Evolutionary conservation across 139 green algal genomes (phyloP), one percentile per base, ranked within the genome.

Genomic region (Chlamydomonas urium): DNA sequence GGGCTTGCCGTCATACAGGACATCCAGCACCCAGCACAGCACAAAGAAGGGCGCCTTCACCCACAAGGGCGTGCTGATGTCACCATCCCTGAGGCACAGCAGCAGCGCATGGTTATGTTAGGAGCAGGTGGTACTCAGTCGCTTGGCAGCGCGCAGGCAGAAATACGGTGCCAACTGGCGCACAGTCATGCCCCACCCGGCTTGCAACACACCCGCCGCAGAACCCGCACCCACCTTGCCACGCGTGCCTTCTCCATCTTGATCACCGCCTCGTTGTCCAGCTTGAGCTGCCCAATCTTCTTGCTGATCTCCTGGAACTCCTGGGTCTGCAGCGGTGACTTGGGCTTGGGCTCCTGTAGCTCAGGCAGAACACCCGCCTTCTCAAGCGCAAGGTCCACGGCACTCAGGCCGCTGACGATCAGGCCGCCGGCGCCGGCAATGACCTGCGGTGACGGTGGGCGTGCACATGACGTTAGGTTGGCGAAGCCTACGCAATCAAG

Each of bases 21-120:
- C 69, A 71, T 97, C 92, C 78, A 97, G 77, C 56, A 89, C 48
- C 47, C 75, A 88, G 79, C 90, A 94, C 45, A 96, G 83, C 26
- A 73, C 69, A 61, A 75, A 63, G 83, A 95, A 96, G n/a, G 86
- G 79, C 2, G 66, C 38, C 47, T 81, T 81, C 4, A 84, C 71
- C 59, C 47, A 73, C 1, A 69, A 3, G 0, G 79, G 79, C 24
- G 69, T 77, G 23, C 38, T 24, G 38, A 75, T 35, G 26, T 78
- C 36, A 50, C 72, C 76, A 4, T 57, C 65, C 2, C 10, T 48
- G 23, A 1, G 14, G n/a, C n/a, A n/a, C n/a, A n/a, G n/a, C n/a
- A n/a, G n/a, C n/a, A n/a, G n/a, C n/a, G n/a, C n/a, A n/a, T n/a
- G n/a, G n/a, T n/a, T n/a, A n/a, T n/a, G n/a, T n/a, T n/a, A n/a